phyloP scores from a whole-genome alignment of 345 rosid species.

The Populus davidiana region DNA sequence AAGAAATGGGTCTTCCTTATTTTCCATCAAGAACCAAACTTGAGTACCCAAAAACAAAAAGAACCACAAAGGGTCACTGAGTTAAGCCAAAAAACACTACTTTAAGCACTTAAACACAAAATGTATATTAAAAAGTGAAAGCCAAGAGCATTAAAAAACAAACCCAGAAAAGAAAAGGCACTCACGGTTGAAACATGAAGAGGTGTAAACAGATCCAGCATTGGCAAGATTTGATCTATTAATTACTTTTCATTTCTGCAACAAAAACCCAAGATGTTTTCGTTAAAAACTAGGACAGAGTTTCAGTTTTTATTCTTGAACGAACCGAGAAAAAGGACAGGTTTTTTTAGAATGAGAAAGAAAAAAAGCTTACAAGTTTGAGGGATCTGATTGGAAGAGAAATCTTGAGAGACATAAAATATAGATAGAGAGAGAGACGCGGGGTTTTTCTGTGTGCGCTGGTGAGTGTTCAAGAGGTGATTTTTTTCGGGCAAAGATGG shows the following conservation, averaged over 20 bases:
- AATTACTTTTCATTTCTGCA: slow-evolving; percentile 13
- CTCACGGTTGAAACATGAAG: slow-evolving; percentile 31
- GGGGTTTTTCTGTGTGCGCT: neutral
- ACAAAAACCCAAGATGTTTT: neutral
- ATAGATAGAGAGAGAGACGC: slow-evolving; percentile 21
- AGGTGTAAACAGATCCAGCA: slow-evolving; percentile 36
- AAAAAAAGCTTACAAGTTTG: neutral
- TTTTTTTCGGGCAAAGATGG: neutral
- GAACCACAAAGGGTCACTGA: neutral
- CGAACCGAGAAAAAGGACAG: neutral
- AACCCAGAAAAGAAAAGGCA: neutral
- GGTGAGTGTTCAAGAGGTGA: neutral
- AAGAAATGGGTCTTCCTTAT: neutral
- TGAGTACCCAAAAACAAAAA: neutral
- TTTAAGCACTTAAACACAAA: neutral
- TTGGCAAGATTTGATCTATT: slow-evolving; percentile 21
- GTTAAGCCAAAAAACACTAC: neutral
- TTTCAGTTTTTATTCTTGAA: neutral
- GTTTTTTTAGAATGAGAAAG: neutral
- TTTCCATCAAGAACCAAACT: neutral
- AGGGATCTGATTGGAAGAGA: slow-evolving; percentile 24
- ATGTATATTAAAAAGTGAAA: neutral
- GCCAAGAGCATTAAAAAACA: neutral
- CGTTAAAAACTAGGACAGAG: neutral
- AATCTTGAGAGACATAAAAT: slow-evolving; percentile 20